A percentile compares a stretch with the other conserved stretches of the same genome.
Evolutionary conservation across 441 rosid species (phyloP).

Genomic region (Gossypium davidsonii): DNA sequence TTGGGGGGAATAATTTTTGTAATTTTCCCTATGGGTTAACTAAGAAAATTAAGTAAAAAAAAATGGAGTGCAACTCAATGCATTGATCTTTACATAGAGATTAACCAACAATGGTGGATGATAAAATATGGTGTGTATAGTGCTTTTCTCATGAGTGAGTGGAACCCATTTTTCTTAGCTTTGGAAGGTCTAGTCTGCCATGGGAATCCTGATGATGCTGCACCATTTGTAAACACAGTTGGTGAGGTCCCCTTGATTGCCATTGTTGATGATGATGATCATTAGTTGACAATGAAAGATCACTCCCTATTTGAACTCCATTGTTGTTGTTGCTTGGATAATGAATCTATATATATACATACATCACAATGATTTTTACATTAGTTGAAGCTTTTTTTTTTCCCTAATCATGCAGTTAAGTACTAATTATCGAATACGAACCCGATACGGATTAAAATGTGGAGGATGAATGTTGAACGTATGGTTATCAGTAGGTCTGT

Average conservation of each 20-base stretch:
- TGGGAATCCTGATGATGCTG: constrained; percentile 99
- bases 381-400: neutral
- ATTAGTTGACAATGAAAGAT: constrained; percentile 44
- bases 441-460: constrained; percentile 30
- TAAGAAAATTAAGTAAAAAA: neutral
- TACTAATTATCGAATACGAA: constrained; percentile 13
- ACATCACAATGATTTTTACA: neutral
- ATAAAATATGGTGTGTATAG: constrained; percentile 31
- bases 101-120: neutral
- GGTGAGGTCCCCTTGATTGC: constrained; percentile 44
- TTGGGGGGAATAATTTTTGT: neutral
- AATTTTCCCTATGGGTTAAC: neutral
- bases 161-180: constrained; percentile 65
- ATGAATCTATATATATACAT: constrained; percentile 18
- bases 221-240: constrained; percentile 65
- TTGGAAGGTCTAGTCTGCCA: constrained; percentile 55
- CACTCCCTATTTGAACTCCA: constrained; percentile 55
- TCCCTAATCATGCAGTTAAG: neutral
- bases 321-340: constrained; percentile 73
- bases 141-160: constrained; percentile 36
- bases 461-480: constrained; percentile 33
- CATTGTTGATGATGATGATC: constrained; percentile 30
- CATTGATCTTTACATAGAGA: constrained; percentile 14
- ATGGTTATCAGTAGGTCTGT: constrained; percentile 29
- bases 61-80: neutral